These are phyloP conservation scores for Xylariaceae sp. DNA, from an alignment of 2,329 filamentous ascomycete species.

Conservation along the genomic window DNA sequence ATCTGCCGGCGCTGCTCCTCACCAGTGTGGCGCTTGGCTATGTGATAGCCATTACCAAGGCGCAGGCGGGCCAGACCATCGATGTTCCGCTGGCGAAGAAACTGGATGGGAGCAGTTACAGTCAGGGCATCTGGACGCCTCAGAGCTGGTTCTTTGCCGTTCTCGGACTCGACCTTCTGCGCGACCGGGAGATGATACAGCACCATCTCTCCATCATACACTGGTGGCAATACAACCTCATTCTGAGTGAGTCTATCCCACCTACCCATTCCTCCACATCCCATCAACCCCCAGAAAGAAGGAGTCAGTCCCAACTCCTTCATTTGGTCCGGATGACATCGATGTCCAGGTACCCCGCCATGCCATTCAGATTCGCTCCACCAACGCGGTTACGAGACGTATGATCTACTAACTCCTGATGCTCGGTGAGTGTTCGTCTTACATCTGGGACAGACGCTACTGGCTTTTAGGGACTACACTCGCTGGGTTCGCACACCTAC, in stretches of 20 bases:
- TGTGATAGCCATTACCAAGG: conserved; percentile 33
- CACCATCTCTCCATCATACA: conserved; percentile 30
- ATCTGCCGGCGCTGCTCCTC: conserved; percentile 34
- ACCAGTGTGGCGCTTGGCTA: conserved; percentile 35
- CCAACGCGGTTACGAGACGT: too few species aligned
- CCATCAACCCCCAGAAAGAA: neutral
- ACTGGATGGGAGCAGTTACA: conserved; percentile 29
- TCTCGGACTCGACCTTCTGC: conserved; percentile 30
- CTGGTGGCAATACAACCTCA: conserved; percentile 37
- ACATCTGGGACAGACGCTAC: conserved; percentile 23
- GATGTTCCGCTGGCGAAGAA: conserved; percentile 25
- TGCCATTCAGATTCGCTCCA: neutral
- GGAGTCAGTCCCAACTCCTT: neutral
- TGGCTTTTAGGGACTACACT: conserved; percentile 23
- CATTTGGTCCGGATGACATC: neutral
- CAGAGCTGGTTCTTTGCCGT: conserved; percentile 38
- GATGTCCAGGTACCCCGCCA: neutral
- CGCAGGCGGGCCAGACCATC: conserved; percentile 31
- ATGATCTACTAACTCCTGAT: neutral
- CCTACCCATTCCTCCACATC: neutral
- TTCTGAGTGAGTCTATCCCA: conserved; percentile 19
- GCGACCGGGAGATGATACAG: conserved; percentile 24
- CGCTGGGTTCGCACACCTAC: conserved; percentile 16
- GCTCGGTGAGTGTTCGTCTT: conserved; percentile 24
- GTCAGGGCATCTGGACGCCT: conserved; percentile 34